phyloP scores from a whole-genome alignment of 306 rosid genomes.

The Trifolium pratense region DNA sequence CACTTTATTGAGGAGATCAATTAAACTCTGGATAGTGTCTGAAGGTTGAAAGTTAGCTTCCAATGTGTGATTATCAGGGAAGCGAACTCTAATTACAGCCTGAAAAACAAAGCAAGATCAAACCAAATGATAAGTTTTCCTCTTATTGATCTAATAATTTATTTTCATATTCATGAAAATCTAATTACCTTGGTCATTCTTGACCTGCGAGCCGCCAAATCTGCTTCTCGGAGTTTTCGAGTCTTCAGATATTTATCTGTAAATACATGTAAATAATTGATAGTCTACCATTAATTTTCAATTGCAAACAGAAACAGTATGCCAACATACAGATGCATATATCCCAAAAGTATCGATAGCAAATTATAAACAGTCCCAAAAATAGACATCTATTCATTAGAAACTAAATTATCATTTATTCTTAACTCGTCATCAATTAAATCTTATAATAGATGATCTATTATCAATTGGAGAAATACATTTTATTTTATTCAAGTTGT shows the following conservation, averaged over 20 bases:
- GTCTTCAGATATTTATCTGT: conserved; percentile 85
- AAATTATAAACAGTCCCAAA: no score
- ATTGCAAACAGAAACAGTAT: no score
- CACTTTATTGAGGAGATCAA: conserved; percentile 76
- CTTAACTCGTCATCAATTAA: no score
- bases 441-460: no score
- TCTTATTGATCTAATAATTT: neutral
- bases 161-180: conserved; percentile 24
- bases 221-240: conserved; percentile 83
- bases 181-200: conserved; percentile 68
- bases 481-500: conserved; percentile 1
- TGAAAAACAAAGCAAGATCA: conserved; percentile 52
- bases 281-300: no score
- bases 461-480: neutral
- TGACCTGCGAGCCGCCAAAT: conserved; percentile 81
- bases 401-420: no score
- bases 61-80: conserved; percentile 90
- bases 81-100: conserved; percentile 86
- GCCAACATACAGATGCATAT: no score
- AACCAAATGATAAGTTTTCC: conserved; percentile 19
- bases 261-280: neutral
- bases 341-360: no score
- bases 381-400: no score
- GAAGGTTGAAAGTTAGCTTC: conserved; percentile 88
- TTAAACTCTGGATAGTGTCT: conserved; percentile 75